Conservation (phyloP, 2,329 filamentous ascomycete genomes). For the Coniosporium tulheliwenetii region DNA sequence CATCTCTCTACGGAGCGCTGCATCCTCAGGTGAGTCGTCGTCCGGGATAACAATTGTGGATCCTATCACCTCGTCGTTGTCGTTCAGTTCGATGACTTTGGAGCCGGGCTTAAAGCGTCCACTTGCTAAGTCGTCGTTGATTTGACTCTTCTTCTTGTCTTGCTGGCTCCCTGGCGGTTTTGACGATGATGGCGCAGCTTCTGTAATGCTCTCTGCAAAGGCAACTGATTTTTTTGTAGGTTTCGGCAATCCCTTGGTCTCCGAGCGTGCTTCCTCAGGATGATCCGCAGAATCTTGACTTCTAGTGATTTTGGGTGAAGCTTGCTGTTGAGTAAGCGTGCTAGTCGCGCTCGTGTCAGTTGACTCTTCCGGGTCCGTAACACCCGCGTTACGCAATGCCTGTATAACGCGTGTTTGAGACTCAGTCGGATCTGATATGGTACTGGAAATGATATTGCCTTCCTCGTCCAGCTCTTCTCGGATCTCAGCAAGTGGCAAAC, state of each 20-base stretch:
- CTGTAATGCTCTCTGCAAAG: constrained; percentile 46
- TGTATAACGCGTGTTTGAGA: constrained; percentile 53
- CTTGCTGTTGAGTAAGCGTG: neutral
- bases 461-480: constrained; percentile 84
- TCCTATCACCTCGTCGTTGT: constrained; percentile 22
- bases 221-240: constrained; percentile 40
- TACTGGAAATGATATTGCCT: constrained; percentile 57
- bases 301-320: neutral
- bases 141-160: neutral
- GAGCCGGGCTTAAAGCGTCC: constrained; percentile 6
- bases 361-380: constrained; percentile 20
- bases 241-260: neutral
- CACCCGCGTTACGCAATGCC: constrained; percentile 61
- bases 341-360: no score
- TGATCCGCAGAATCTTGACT: neutral
- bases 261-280: neutral
- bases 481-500: constrained; percentile 75
- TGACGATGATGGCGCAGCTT: constrained; percentile 10
- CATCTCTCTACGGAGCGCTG: constrained; percentile 72
- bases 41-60: constrained; percentile 46
- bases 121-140: no score
- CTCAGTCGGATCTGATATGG: constrained; percentile 42
- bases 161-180: no score
- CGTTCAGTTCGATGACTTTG: constrained; percentile 27
- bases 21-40: constrained; percentile 67